A percentile compares a stretch with the other conserved stretches of the same genome.
These are phyloP conservation scores for Juncus inflexus DNA, from an alignment of 176 grass and related monocot species.

Conservation along the genomic window DNA sequence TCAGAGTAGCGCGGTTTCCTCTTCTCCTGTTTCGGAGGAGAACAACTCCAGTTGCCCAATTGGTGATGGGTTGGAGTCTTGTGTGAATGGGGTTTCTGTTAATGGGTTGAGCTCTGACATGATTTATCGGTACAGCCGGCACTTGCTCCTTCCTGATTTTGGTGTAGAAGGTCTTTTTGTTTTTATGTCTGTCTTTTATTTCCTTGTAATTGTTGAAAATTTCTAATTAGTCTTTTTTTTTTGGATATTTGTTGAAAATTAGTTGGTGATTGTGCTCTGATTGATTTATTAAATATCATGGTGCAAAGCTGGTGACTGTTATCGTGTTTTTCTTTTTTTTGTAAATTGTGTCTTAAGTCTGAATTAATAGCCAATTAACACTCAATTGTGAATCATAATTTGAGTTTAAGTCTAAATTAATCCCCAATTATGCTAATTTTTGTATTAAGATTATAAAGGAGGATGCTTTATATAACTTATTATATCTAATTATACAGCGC, in stretches of 20 bases:
- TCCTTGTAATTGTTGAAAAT: not conserved
- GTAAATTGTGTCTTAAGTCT: too few species aligned
- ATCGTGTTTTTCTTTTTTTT: not conserved
- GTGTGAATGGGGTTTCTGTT: slow-evolving; percentile 1
- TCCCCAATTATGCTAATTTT: too few species aligned
- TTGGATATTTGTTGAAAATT: not conserved
- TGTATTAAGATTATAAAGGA: not conserved
- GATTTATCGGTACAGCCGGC: slow-evolving; percentile 81
- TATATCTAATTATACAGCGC: slow-evolving; percentile 32
- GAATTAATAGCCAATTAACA: too few species aligned
- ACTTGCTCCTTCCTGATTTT: slow-evolving; percentile 85
- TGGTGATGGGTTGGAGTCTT: not conserved
- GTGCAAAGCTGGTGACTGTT: not conserved
- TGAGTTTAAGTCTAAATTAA: too few species aligned
- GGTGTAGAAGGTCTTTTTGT: slow-evolving; percentile 54
- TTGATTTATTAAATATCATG: too few species aligned
- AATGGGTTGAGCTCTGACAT: slow-evolving; percentile 45
- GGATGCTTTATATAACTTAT: slow-evolving; percentile 12
- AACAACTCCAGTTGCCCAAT: slow-evolving; percentile 2
- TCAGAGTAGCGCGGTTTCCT: not conserved
- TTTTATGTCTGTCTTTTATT: not conserved
- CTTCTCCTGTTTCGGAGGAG: slow-evolving; percentile 1
- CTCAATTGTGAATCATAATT: too few species aligned
- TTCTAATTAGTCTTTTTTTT: not conserved
- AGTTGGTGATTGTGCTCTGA: not conserved